A percentile compares a stretch with the other conserved stretches of the same genome.
These are phyloP conservation scores for Gloeophyllum trabeum DNA, from an alignment of 768 basidiomycete genomes.

Conservation along the genomic window DNA sequence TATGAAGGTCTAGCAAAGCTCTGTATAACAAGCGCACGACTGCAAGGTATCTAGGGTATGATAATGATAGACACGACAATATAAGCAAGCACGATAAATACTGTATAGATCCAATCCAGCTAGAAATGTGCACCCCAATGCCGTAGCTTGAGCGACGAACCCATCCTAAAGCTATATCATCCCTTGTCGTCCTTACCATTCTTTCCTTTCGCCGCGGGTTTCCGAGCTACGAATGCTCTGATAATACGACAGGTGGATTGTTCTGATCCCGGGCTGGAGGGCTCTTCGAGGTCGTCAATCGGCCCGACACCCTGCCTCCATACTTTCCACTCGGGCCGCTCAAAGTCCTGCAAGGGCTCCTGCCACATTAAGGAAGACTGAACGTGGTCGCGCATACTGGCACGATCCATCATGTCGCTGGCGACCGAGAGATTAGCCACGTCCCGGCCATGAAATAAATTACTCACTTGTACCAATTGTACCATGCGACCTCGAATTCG, in stretches of 20 bases:
- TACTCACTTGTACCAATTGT: conserved; percentile 58
- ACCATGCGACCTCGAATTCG: conserved; percentile 58
- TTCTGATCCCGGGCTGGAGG: background rate
- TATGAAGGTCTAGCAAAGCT: too few species aligned
- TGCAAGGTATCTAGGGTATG: too few species aligned
- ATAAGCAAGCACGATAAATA: too few species aligned
- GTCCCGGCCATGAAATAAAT: conserved; percentile 6
- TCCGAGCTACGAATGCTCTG: background rate
- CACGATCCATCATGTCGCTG: conserved; percentile 72
- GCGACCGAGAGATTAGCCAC: conserved; percentile 1
- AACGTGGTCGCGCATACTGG: conserved; percentile 43
- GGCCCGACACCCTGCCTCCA: conserved; percentile 28
- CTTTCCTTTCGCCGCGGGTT: background rate
- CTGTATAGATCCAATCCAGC: too few species aligned
- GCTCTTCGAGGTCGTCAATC: background rate
- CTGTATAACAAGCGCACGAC: too few species aligned
- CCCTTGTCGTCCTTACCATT: too few species aligned
- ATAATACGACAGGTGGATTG: background rate
- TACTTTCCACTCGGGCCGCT: conserved; percentile 36
- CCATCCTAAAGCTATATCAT: too few species aligned
- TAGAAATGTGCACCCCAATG: too few species aligned
- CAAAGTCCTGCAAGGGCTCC: conserved; percentile 26
- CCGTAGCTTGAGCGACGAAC: too few species aligned
- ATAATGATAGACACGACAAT: too few species aligned
- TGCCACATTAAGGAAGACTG: conserved; percentile 37